Conservation (phyloP, 441 rosid species). For the Populus hybrid region DNA sequence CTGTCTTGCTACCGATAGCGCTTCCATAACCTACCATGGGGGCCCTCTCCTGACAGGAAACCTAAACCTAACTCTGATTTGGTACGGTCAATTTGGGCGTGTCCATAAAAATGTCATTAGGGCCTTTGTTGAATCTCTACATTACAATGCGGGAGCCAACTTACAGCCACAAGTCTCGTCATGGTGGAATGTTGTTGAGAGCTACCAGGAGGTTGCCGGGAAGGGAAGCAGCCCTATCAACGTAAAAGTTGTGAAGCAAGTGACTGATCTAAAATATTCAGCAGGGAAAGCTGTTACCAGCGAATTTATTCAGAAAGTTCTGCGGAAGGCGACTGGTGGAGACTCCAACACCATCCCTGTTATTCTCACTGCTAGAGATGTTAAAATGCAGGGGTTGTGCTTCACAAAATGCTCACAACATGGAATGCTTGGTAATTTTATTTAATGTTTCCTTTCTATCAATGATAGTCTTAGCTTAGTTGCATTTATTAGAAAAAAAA, state of each 20-base stretch:
- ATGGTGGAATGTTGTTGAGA: slow-evolving; percentile 66
- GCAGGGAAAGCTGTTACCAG: slow-evolving; percentile 41
- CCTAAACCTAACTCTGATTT: slow-evolving; percentile 44
- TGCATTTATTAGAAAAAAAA: too few species aligned
- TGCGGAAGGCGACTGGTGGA: slow-evolving; percentile 22
- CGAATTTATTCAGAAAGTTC: slow-evolving; percentile 26
- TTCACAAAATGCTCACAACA: slow-evolving; percentile 42
- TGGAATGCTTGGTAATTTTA: slow-evolving; percentile 24
- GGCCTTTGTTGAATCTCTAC: slow-evolving; percentile 49
- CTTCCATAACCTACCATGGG: slow-evolving; percentile 29
- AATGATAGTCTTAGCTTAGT: too few species aligned
- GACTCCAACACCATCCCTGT: slow-evolving; percentile 29
- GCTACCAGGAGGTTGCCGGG: slow-evolving; percentile 35
- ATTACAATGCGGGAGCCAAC: slow-evolving; percentile 24
- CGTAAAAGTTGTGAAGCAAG: slow-evolving; percentile 35
- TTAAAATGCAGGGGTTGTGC: slow-evolving; percentile 54
- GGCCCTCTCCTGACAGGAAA: slow-evolving; percentile 42
- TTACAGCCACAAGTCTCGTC: slow-evolving; percentile 41
- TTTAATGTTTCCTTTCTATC: background rate
- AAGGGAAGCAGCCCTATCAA: slow-evolving; percentile 25
- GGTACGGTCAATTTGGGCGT: slow-evolving; percentile 56
- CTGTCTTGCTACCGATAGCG: background rate
- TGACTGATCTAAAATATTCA: slow-evolving; percentile 28
- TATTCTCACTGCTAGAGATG: slow-evolving; percentile 41
- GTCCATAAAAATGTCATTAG: slow-evolving; percentile 38